These are phyloP conservation scores for Vanrija pseudolonga DNA, from an alignment of 1,284 basidiomycete genomes.

Conservation along the genomic window DNA sequence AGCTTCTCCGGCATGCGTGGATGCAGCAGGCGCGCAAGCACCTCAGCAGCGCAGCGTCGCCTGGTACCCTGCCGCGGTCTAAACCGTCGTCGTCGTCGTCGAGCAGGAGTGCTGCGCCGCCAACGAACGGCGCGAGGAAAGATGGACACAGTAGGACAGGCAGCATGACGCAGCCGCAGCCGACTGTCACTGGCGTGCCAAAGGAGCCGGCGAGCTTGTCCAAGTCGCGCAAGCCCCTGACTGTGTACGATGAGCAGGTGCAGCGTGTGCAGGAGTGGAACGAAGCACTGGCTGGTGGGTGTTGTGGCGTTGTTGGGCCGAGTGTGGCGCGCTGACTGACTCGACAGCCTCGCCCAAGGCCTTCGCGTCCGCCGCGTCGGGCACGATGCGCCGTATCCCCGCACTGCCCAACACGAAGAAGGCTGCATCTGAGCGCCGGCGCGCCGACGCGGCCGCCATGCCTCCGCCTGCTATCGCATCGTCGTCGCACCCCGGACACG, in stretches of 20 bases:
- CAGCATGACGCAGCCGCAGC: neutral
- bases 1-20: slow-evolving; percentile 90
- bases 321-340: slow-evolving; percentile 48
- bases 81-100: neutral
- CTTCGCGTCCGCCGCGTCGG: slow-evolving; percentile 6
- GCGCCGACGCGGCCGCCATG: slow-evolving; percentile 9
- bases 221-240: slow-evolving; percentile 58
- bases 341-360: slow-evolving; percentile 52
- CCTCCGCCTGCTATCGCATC: slow-evolving; percentile 6
- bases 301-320: slow-evolving; percentile 24
- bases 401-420: slow-evolving; percentile 1
- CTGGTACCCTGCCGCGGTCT: slow-evolving; percentile 27
- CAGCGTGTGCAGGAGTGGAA: slow-evolving; percentile 98
- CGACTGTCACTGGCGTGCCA: slow-evolving; percentile 1
- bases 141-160: neutral
- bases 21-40: slow-evolving; percentile 81
- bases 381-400: slow-evolving; percentile 24
- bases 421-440: neutral
- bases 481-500: neutral
- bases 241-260: slow-evolving; percentile 86
- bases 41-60: neutral
- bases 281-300: slow-evolving; percentile 85
- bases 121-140: neutral
- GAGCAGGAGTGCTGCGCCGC: slow-evolving; percentile 3
- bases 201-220: slow-evolving; percentile 40